Evolutionary conservation across 2,329 filamentous ascomycete genomes (phyloP), one percentile per base, ranked within the genome.

Genomic region (Verticillium alfalfae): DNA sequence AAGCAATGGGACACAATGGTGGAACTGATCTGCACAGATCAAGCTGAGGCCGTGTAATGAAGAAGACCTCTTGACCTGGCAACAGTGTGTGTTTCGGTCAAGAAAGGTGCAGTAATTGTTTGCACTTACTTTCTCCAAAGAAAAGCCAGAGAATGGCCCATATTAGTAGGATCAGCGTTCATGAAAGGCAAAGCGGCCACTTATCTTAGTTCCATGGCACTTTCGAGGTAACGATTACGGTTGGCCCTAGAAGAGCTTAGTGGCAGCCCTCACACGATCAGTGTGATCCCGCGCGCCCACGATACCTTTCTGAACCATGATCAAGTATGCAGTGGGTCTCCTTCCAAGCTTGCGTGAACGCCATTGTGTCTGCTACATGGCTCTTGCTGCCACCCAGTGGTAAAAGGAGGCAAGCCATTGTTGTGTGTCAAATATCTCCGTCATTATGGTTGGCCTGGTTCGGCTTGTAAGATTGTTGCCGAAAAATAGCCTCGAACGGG

Each of bases 11-110:
- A 26, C 10, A 13, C 7, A 10, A n/a, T 16, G 26, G 16, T 5
- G 16, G 8, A 13, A 56, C 55, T n/a, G 8, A 57, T 34, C 68
- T 78, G 62, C 56, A 71, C 58, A 12, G 61, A 59, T 61, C 66
- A 68, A 67, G 70, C 57, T 63, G 69, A 18, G 61, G 64, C 56
- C 41, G 22, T 13, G 16, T 13, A 49, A 26, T 26, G 2, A 18
- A 52, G 3, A 2, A 18, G 22, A 10, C n/a, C 5, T 26, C 6
- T 52, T 18, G 31, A 18, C 18, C 2, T 22, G 10, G 45, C 4
- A 13, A 9, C 3, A 10, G n/a, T 52, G n/a, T 7, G 2, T 10
- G 45, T 22, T 52, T 1, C 18, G 18, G 8, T 22, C 12, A 18
- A 13, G 13, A 13, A 37, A 31, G 3, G n/a, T 45, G 18, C 18